Percentiles rank a stretch among this genome's conserved stretches.
phyloP scores from a whole-genome alignment of 75 land plant species.

The Ceratopteris richardii region DNA sequence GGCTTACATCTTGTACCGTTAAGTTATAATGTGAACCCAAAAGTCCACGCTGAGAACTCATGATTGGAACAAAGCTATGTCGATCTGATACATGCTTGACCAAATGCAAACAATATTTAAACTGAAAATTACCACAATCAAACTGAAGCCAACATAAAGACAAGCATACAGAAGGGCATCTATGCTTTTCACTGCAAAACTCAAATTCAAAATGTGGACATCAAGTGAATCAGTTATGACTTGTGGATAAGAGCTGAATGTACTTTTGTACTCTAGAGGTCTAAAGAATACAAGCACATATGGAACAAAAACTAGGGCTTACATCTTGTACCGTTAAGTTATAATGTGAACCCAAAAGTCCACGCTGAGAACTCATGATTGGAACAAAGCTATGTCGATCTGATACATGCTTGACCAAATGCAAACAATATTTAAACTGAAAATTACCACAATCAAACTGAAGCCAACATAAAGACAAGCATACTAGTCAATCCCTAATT shows the following conservation, averaged over 20 bases:
- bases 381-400: no score
- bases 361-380: neutral
- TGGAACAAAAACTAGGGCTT: neutral
- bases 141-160: no score
- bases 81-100: no score
- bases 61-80: no score
- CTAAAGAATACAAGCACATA: neutral
- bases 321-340: neutral
- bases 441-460: no score
- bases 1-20: neutral
- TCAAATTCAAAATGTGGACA: neutral
- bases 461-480: no score
- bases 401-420: no score
- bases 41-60: neutral
- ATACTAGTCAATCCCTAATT: no score
- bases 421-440: no score
- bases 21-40: neutral
- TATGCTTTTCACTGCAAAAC: conserved; percentile 10
- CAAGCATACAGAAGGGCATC: conserved; percentile 23
- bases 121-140: no score
- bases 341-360: neutral
- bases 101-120: no score
- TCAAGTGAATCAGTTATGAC: neutral
- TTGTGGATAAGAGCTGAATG: neutral
- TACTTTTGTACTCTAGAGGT: neutral